phyloP scores from a whole-genome alignment of 208 protist genomes.

The Porcisia hertigi region DNA sequence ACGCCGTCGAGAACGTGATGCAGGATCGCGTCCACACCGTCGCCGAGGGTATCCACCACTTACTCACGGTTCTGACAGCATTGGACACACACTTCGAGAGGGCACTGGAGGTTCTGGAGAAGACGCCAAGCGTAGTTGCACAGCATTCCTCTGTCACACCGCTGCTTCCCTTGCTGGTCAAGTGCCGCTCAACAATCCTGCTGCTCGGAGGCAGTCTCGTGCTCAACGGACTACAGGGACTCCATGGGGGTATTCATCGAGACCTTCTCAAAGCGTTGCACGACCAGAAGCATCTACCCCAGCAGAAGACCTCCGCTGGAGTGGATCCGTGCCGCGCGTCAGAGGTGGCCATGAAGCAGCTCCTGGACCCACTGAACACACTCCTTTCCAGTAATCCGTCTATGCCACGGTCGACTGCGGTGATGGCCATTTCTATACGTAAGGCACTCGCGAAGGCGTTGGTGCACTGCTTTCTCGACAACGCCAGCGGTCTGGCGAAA shows the following conservation, averaged over 20 bases:
- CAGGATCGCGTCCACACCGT: conserved; percentile 20
- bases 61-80: conserved; percentile 51
- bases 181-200: conserved; percentile 38
- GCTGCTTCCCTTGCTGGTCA: conserved; percentile 8
- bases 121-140: conserved; percentile 1
- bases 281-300: background rate
- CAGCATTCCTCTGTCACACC: background rate
- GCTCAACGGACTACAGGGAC: conserved; percentile 50
- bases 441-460: conserved; percentile 56
- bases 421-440: conserved; percentile 29
- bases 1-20: background rate
- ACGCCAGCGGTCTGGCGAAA: conserved; percentile 30
- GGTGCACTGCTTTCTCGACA: conserved; percentile 63
- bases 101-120: conserved; percentile 1
- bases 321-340: background rate
- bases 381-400: conserved; percentile 36
- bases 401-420: conserved; percentile 23
- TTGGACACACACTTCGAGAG: conserved; percentile 34
- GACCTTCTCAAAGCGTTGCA: conserved; percentile 10
- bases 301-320: background rate
- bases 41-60: conserved; percentile 44
- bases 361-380: conserved; percentile 39
- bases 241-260: conserved; percentile 15
- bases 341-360: conserved; percentile 20
- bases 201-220: conserved; percentile 68